A percentile compares a stretch with the other conserved stretches of the same genome.
Conservation (phyloP, 805 yeast genomes). For the Blastobotrys attinorum region DNA sequence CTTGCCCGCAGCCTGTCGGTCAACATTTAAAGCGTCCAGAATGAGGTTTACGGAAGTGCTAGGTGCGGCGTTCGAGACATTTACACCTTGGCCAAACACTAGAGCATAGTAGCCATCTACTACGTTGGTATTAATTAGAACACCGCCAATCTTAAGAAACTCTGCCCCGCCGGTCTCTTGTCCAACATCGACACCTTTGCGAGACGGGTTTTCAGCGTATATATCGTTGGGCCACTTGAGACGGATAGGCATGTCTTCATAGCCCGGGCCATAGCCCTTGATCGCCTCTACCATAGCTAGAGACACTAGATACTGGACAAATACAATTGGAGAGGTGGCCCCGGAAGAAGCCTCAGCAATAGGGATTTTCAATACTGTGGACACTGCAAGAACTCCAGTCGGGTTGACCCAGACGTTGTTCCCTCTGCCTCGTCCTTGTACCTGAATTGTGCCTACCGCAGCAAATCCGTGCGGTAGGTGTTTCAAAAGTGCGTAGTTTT, state of each 20-base stretch:
- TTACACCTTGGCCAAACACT: slow-evolving; percentile 82
- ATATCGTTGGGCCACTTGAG: slow-evolving; percentile 98
- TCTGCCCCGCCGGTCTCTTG: slow-evolving; percentile 14
- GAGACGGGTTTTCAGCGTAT: slow-evolving; percentile 44
- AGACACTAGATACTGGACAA: slow-evolving; percentile 78
- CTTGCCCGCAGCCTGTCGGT: slow-evolving; percentile 38
- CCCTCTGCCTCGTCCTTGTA: slow-evolving; percentile 89
- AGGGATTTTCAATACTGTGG: slow-evolving; percentile 59
- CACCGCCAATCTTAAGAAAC: slow-evolving; percentile 74
- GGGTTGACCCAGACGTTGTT: slow-evolving; percentile 96
- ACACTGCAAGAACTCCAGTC: slow-evolving; percentile 78
- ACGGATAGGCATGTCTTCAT: slow-evolving; percentile 66
- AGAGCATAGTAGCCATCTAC: slow-evolving; percentile 52
- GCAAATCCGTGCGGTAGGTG: slow-evolving; percentile 61
- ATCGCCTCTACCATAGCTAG: slow-evolving; percentile 79
- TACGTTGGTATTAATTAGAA: slow-evolving; percentile 71
- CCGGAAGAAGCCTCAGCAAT: slow-evolving; percentile 23
- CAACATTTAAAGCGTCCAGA: slow-evolving; percentile 50
- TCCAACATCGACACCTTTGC: slow-evolving; percentile 12
- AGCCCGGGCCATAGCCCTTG: slow-evolving; percentile 53
- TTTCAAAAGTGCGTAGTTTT: slow-evolving; percentile 52
- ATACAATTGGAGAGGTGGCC: slow-evolving; percentile 50
- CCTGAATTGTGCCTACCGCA: slow-evolving; percentile 72
- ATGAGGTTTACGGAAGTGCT: slow-evolving; percentile 80
- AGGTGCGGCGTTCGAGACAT: slow-evolving; percentile 79